Conservation (phyloP, 768 basidiomycete genomes). For the Calvatia gigantea region DNA sequence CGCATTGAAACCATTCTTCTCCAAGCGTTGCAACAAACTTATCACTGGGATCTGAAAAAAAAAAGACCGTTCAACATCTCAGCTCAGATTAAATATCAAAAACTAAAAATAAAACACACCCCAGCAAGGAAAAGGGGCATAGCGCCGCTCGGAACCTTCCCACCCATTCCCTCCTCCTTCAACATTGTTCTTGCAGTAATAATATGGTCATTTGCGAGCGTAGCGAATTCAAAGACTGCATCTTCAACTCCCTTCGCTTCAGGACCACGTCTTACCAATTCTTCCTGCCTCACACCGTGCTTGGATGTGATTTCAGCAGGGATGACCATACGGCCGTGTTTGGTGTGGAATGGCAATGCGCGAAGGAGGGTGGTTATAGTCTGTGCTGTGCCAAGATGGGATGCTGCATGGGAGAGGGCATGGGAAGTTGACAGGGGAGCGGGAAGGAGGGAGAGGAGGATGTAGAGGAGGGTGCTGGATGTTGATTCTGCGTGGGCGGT, state of each 20-base stretch:
- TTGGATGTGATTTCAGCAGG: constrained; percentile 80
- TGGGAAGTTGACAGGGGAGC: constrained; percentile 41
- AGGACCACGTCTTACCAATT: constrained; percentile 60
- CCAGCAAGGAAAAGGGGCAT: constrained; percentile 72
- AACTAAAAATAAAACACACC: constrained; percentile 43
- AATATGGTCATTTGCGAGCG: constrained; percentile 76
- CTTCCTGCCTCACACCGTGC: constrained; percentile 76
- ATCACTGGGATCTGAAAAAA: constrained; percentile 58
- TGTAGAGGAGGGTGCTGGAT: constrained; percentile 73
- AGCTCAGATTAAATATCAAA: constrained; percentile 15
- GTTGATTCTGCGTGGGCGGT: constrained; percentile 78
- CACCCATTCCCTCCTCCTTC: constrained; percentile 42
- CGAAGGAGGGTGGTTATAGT: constrained; percentile 70
- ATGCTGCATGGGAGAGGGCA: constrained; percentile 69
- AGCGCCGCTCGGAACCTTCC: constrained; percentile 50
- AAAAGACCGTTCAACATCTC: constrained; percentile 15
- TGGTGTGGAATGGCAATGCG: constrained; percentile 73
- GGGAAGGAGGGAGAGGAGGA: constrained; percentile 64
- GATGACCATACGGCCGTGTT: constrained; percentile 66
- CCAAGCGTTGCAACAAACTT: constrained; percentile 61
- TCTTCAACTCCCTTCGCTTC: constrained; percentile 62
- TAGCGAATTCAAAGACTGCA: constrained; percentile 82
- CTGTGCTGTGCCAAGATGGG: constrained; percentile 76
- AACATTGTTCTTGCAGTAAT: constrained; percentile 71
- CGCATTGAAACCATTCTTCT: constrained; percentile 67